Conservation (phyloP, 1,284 basidiomycete genomes). For the Moniliophthora roreri region DNA sequence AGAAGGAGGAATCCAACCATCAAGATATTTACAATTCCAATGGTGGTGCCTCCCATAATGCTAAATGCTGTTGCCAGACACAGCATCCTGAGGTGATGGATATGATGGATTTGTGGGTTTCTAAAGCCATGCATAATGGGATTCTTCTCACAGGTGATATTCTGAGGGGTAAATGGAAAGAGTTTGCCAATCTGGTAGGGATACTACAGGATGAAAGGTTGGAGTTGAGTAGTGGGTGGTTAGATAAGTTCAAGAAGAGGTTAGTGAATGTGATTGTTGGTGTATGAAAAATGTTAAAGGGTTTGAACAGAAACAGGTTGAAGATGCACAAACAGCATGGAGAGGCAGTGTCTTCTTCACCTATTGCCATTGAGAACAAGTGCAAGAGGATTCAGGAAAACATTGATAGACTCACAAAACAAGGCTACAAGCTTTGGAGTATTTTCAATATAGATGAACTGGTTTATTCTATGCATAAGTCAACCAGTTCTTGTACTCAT, state of each 20-base stretch:
- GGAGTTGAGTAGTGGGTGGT: conserved; percentile 31
- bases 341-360: conserved; percentile 27
- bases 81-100: conserved; percentile 31
- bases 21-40: conserved; percentile 13
- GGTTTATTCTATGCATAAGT: conserved; percentile 31
- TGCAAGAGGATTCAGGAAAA: conserved; percentile 19
- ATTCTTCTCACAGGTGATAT: conserved; percentile 29
- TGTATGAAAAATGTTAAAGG: no score
- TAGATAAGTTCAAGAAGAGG: conserved; percentile 24
- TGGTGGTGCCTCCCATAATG: neutral
- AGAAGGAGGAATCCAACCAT: conserved; percentile 23
- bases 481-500: conserved; percentile 7
- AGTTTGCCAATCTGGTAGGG: conserved; percentile 23
- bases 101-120: conserved; percentile 32
- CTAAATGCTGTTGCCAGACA: conserved; percentile 21
- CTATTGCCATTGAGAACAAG: conserved; percentile 21
- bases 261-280: no score
- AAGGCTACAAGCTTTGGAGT: conserved; percentile 25
- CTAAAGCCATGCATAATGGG: conserved; percentile 26
- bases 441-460: conserved; percentile 38
- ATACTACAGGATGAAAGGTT: conserved; percentile 25
- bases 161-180: conserved; percentile 24
- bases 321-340: conserved; percentile 28
- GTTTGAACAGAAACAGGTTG: conserved; percentile 26
- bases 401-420: conserved; percentile 18